Conservation (phyloP, 75 land plant genomes). For the Selaginella moellendorffii region DNA sequence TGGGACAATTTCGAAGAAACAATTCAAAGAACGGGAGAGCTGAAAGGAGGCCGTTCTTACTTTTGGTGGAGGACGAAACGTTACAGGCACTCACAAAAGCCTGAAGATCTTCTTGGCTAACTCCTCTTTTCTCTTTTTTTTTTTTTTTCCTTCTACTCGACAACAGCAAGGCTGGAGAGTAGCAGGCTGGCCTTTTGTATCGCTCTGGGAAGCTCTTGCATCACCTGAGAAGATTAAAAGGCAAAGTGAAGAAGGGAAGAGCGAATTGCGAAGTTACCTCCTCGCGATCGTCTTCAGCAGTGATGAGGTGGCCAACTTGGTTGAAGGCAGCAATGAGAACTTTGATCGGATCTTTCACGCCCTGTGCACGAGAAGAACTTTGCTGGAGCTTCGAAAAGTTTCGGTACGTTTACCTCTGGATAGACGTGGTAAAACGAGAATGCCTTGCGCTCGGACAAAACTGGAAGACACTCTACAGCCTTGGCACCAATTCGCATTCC, state of each 20-base stretch:
- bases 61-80: no score
- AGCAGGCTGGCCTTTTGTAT: conserved; percentile 36
- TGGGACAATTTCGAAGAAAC: no score
- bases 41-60: no score
- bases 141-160: no score
- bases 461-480: conserved; percentile 25
- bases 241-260: neutral
- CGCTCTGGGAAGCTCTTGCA: conserved; percentile 38
- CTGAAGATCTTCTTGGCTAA: no score
- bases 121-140: no score
- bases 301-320: conserved; percentile 14
- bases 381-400: neutral
- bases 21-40: no score
- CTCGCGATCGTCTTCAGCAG: conserved; percentile 22
- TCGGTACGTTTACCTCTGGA: conserved; percentile 16
- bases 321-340: conserved; percentile 27
- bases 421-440: conserved; percentile 30
- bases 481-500: conserved; percentile 41
- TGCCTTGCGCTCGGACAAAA: conserved; percentile 20
- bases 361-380: conserved; percentile 13
- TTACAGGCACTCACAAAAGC: no score
- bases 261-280: conserved; percentile 15
- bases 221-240: conserved; percentile 16
- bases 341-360: conserved; percentile 26
- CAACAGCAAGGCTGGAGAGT: conserved; percentile 28